These are phyloP conservation scores for Mariannaea sp. DNA, from an alignment of 2,329 filamentous ascomycete genomes.

Conservation along the genomic window DNA sequence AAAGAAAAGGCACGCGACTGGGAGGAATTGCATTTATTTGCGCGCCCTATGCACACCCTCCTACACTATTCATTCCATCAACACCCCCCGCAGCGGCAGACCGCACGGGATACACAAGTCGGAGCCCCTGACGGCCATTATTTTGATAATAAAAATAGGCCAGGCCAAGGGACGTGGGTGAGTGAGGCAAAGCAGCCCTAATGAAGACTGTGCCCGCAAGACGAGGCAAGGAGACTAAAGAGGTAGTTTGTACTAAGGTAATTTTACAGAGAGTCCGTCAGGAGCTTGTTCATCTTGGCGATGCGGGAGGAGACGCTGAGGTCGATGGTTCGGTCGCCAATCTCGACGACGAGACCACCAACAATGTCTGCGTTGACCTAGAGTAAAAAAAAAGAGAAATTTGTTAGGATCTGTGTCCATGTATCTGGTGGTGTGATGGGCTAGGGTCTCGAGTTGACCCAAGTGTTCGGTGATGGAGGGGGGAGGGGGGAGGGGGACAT, in stretches of 20 bases:
- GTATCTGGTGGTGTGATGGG: background rate
- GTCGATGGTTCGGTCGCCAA: slow-evolving; percentile 97
- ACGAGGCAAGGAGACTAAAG: slow-evolving; percentile 37
- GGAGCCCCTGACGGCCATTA: slow-evolving; percentile 24
- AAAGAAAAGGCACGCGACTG: background rate
- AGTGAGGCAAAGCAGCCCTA: slow-evolving; percentile 9
- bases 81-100: slow-evolving; percentile 28
- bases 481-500: slow-evolving; percentile 38
- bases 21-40: slow-evolving; percentile 39
- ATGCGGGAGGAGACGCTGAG: slow-evolving; percentile 94
- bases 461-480: slow-evolving; percentile 1
- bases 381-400: slow-evolving; percentile 18
- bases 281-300: slow-evolving; percentile 98
- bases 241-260: slow-evolving; percentile 33
- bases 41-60: slow-evolving; percentile 37
- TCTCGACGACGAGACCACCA: slow-evolving; percentile 92
- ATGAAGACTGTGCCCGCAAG: slow-evolving; percentile 12
- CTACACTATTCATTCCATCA: slow-evolving; percentile 41
- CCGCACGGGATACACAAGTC: slow-evolving; percentile 28
- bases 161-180: slow-evolving; percentile 10
- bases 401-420: slow-evolving; percentile 15
- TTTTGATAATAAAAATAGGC: background rate
- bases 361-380: slow-evolving; percentile 94
- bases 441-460: background rate
- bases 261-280: slow-evolving; percentile 92